Percentiles rank a stretch among this genome's conserved stretches.
Conservation (phyloP, 2,329 filamentous ascomycete genomes). For the Fusarium sp. region DNA sequence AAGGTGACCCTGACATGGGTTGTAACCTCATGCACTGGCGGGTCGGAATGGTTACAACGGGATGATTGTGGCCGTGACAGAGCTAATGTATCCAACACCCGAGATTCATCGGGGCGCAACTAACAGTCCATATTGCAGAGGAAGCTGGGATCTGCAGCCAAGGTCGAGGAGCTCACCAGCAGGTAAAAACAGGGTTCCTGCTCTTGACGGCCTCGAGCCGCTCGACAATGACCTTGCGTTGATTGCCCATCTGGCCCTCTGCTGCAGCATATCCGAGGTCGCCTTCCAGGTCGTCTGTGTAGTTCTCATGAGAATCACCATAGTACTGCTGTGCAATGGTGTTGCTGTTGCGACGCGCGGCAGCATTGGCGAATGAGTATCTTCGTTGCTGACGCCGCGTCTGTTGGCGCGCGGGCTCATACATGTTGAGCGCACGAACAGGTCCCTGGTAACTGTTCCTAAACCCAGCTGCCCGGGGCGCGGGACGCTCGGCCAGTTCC, state of each 20-base stretch:
- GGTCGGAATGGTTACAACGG: conserved; percentile 17
- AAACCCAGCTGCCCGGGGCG: conserved; percentile 35
- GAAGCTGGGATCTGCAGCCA: conserved; percentile 3
- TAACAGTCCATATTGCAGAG: conserved; percentile 3
- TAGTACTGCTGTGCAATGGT: conserved; percentile 69
- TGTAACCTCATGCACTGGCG: conserved; percentile 13
- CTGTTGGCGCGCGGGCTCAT: conserved; percentile 60
- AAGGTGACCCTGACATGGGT: conserved; percentile 18
- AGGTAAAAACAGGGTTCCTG: conserved; percentile 95
- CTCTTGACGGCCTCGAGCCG: conserved; percentile 95
- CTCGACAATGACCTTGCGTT: conserved; percentile 96
- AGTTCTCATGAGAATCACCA: conserved; percentile 68
- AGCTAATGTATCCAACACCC: conserved; percentile 4
- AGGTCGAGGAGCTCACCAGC: conserved; percentile 76
- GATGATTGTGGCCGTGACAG: conserved; percentile 11
- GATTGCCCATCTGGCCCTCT: conserved; percentile 91
- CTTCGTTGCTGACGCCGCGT: conserved; percentile 63
- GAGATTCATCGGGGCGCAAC: not conserved
- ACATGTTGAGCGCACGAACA: conserved; percentile 59
- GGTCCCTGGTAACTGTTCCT: conserved; percentile 60
- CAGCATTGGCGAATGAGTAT: conserved; percentile 68
- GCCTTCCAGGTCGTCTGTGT: conserved; percentile 86
- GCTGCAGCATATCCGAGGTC: conserved; percentile 96
- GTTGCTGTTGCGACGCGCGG: conserved; percentile 63
- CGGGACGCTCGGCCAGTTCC: conserved; percentile 43